Evolutionary conservation across 2,329 filamentous ascomycete genomes (phyloP), one percentile per base, ranked within the genome.

Genomic region (Epichloe hybrida): DNA sequence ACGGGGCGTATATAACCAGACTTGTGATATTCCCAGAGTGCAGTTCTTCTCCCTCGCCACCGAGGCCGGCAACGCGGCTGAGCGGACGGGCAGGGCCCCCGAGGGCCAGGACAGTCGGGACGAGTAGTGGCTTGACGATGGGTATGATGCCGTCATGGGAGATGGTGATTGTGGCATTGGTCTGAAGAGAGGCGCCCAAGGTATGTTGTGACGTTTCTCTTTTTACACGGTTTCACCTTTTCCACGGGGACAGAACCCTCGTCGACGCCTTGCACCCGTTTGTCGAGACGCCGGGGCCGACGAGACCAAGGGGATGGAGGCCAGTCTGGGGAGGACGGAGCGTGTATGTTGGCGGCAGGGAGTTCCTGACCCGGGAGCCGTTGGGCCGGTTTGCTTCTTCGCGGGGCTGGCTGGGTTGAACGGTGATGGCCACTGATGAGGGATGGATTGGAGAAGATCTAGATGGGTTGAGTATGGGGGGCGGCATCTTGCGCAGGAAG

Each of bases 91-190:
- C 12, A 60, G 63, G 3, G 59, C 63, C 59, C 62, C 62, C 1
- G 52, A 60, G 1, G 61, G 57, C 9, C 55, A 67, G 45, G 61
- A 63, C n/a, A 53, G 23, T 65, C 17, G 67, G 72, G 57, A 56
- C 69, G 0, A 77, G 74, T 54, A 27, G 23, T 27, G 73, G 68
- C 3, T 64, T 81, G 50, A 73, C 64, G 60, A 72, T 80, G 52
- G 77, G 47, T 88, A 80, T 59, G 85, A 88, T 62, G 94, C 88
- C 0, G 80, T 93, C 12, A 88, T 95, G 23, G 89, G 89, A 41
- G 89, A 95, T 62, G 89, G 89, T 45, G 89, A 95, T 67, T 95
- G 89, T 61, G 89, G 89, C 9, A 86, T 88, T 52, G 88, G 88
- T 5, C 72, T 95, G 54, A 88, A 88, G 71, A 81, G 88, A 54